Base-by-base conservation (phyloP, 2,329 filamentous ascomycete species). In the Fusarium sp. region DNA sequence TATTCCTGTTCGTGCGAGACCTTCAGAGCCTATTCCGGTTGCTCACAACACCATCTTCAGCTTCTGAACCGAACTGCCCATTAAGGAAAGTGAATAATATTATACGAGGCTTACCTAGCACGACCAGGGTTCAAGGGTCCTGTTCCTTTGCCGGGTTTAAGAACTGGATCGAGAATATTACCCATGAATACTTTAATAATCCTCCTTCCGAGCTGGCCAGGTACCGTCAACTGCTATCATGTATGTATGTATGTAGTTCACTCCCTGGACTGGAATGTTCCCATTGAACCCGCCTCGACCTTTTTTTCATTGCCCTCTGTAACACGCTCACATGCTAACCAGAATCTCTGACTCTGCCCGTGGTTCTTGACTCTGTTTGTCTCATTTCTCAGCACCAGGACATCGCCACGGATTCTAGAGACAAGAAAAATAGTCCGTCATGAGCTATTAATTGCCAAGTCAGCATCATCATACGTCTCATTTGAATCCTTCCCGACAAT, bases 151-250 rank as follows among this genome's bases (percentile, higher is more conserved):
- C 39, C 67, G 60, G 66, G 20, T 58, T 54, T 70, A 65, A 59
- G 45, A 58, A 31, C 51, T 65, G 24, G 31, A 65, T 70, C 51
- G 35, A 70, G 66, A 48, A 26, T 67, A 51, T 64, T 45, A 70
- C n/a, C 67, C 66, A 58, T 64, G 58, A 31, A 63, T 41, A 58
- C 64, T 62, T 47, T 72, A 72, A 63, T 45, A 28, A 71, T 71
- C 47, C 54, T 56, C 38, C 58, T 59, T 45, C 55, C 52, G 31
- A 9, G 38, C 35, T 58, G 38, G 42, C 35, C 18, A 60, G 41
- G 36, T 49, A 45, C 51, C 55, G 49, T 69, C n/a, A 39, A 35
- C 41, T 28, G 28, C 38, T n/a, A 55, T 38, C 36, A 13, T 22
- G 44, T 48, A 31, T 48, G 44, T 48, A 31, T 48, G 31, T 5